A percentile compares a stretch with the other conserved stretches of the same genome.
phyloP scores from a whole-genome alignment of 257 asterid species.

The Schizonepeta tenuifolia region DNA sequence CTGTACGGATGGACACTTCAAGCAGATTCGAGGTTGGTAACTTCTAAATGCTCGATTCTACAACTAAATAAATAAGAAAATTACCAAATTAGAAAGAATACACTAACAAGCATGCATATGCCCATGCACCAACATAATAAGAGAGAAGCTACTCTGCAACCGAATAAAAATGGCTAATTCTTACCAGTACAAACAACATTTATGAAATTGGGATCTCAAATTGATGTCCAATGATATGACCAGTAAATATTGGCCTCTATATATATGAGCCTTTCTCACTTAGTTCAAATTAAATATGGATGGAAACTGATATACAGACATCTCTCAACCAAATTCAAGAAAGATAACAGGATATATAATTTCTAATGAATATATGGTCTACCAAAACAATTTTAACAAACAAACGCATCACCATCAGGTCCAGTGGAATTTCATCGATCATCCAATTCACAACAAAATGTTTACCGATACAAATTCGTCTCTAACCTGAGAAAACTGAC shows the following conservation, averaged over 20 bases:
- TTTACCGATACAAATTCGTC: constrained; percentile 11
- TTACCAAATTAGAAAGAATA: neutral
- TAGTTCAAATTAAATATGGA: neutral
- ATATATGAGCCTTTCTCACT: neutral
- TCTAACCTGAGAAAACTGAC: constrained; percentile 48
- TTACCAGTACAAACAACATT: too few relatives aligned
- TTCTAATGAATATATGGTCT: neutral
- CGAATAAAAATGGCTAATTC: too few relatives aligned
- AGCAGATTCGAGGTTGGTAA: constrained; percentile 41
- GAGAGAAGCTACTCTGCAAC: too few relatives aligned
- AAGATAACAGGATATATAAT: neutral
- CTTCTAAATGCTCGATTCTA: constrained; percentile 54
- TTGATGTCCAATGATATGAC: too few relatives aligned
- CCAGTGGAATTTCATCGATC: constrained; percentile 25
- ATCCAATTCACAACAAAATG: constrained; percentile 7
- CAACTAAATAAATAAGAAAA: constrained; percentile 40
- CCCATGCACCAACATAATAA: too few relatives aligned
- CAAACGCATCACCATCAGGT: constrained; percentile 28
- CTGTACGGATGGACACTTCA: constrained; percentile 49
- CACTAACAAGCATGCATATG: neutral
- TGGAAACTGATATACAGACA: neutral
- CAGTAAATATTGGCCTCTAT: too few relatives aligned
- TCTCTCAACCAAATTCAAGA: neutral
- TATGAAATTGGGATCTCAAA: too few relatives aligned
- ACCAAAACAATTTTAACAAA: constrained; percentile 9